Base-by-base conservation (phyloP, 169 alveolate species). In the Plasmodium fragile region DNA sequence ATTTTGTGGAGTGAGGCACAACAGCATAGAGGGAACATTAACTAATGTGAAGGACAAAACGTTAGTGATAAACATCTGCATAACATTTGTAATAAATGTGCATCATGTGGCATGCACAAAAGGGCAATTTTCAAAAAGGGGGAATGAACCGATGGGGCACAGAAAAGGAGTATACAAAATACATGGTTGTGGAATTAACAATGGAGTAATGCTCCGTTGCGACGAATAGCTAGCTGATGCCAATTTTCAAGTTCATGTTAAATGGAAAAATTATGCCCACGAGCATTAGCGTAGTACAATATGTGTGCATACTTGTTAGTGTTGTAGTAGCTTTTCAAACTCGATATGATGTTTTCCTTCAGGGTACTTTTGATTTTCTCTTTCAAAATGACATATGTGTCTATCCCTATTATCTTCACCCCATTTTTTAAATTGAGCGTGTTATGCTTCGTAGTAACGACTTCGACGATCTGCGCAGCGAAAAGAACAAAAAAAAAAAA, bases 301-400 rank as follows among this genome's bases (percentile, higher is more conserved):
- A 25, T 73, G 70, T 49, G 34, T 43, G 18, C 49, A 59, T 87
- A 55, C 81, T 89, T 89, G 89, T 36, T 89, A 16, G 85, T 89
- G 49, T 78, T 89, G 75, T 89, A 78, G 53, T 78, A 78, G 52
- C 52, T 89, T 32, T 89, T 89, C 53, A 89, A 79, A 53, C 82
- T 77, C 45, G 94, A 59, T 13, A 77, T n/a, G 13, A 89, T 59
- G 72, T 77, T 78, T 89, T 89, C 94, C 72, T 77, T 89, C 53
- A 89, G 34, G 73, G 94, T 41, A 13, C 59, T 77, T 78, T 89
- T 89, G 41, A 89, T 89, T 45, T 78, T 89, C 49, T 89, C 94
- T 78, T 89, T 89, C 55, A 89, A 78, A 4, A 89, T 55, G 53
- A 69, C n/a, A 45, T 89, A 89, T n/a, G 94, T 89, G 43, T 89